Percentiles rank a stretch among this genome's conserved stretches.
Evolutionary conservation across 1,284 basidiomycete genomes (phyloP).

Genomic region (Malassezia restricta): DNA sequence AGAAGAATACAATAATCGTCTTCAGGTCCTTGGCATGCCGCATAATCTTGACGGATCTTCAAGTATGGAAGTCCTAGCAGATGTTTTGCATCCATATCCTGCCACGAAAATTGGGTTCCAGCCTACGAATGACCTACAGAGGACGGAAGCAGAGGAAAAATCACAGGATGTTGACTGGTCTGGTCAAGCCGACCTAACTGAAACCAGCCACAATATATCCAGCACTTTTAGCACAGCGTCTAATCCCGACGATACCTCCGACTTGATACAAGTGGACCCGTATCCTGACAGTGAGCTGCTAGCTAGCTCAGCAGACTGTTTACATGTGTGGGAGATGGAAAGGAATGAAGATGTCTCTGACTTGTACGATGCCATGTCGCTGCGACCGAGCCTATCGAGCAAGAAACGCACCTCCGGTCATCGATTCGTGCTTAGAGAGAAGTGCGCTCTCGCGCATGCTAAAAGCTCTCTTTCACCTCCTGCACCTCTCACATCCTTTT

Average conservation of each 20-base stretch:
- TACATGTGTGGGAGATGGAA: constrained; percentile 42
- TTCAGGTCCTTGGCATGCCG: constrained; percentile 39
- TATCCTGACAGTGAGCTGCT: constrained; percentile 41
- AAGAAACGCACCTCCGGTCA: constrained; percentile 10
- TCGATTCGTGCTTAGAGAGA: constrained; percentile 34
- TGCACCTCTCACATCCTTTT: constrained; percentile 44
- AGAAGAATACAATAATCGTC: constrained; percentile 41
- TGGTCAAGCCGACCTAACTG: not conserved
- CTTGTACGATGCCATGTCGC: constrained; percentile 19
- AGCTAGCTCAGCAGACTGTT: constrained; percentile 41
- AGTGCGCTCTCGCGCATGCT: constrained; percentile 39
- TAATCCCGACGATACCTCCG: not conserved
- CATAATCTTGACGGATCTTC: constrained; percentile 19
- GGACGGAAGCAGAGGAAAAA: not conserved
- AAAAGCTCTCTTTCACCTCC: constrained; percentile 39
- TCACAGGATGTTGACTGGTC: not conserved
- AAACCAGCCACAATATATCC: not conserved
- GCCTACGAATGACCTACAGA: constrained; percentile 23
- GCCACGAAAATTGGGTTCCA: constrained; percentile 42
- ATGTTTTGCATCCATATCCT: constrained; percentile 42
- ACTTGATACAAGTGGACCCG: constrained; percentile 6
- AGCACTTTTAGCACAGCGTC: not conserved
- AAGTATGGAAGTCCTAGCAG: constrained; percentile 31
- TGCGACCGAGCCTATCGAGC: constrained; percentile 13
- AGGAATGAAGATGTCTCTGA: constrained; percentile 20